Evolutionary conservation across 495 filamentous ascomycete genomes (phyloP).

Genomic region (Lasiosphaeria hispida): DNA sequence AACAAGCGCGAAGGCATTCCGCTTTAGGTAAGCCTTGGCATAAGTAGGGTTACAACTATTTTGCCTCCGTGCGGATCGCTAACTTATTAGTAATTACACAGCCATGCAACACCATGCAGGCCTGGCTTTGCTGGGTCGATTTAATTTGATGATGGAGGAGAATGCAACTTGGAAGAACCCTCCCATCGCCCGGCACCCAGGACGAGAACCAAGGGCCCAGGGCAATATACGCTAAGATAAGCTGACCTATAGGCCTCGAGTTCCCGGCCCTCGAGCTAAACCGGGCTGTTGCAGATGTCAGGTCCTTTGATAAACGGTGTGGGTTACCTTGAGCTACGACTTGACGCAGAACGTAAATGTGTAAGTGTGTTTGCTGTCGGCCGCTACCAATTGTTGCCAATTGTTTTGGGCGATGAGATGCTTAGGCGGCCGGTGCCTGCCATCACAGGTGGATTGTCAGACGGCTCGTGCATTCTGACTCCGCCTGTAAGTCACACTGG

Average conservation of each 20-base stretch:
- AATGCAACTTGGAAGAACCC: not conserved
- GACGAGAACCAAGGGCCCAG: not conserved
- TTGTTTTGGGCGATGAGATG: no score
- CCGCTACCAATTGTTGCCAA: no score
- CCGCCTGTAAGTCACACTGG: constrained; percentile 6
- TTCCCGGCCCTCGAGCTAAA: not conserved
- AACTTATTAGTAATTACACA: constrained; percentile 12
- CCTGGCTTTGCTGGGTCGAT: constrained; percentile 12
- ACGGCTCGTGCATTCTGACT: not conserved
- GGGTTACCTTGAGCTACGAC: no score
- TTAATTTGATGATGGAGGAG: constrained; percentile 8
- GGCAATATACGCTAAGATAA: not conserved
- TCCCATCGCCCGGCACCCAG: not conserved
- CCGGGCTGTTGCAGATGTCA: not conserved
- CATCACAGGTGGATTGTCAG: no score
- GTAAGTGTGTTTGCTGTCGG: no score
- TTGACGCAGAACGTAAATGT: no score
- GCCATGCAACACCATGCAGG: constrained; percentile 6
- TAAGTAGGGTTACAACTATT: constrained; percentile 3
- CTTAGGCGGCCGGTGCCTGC: no score
- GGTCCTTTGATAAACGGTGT: no score
- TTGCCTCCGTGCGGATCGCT: constrained; percentile 4
- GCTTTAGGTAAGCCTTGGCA: not conserved
- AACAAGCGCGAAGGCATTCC: constrained; percentile 6
- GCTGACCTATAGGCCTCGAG: no score